phyloP scores from a whole-genome alignment of 371 early-diverging fungal species.

The Mucor velutinosus region DNA sequence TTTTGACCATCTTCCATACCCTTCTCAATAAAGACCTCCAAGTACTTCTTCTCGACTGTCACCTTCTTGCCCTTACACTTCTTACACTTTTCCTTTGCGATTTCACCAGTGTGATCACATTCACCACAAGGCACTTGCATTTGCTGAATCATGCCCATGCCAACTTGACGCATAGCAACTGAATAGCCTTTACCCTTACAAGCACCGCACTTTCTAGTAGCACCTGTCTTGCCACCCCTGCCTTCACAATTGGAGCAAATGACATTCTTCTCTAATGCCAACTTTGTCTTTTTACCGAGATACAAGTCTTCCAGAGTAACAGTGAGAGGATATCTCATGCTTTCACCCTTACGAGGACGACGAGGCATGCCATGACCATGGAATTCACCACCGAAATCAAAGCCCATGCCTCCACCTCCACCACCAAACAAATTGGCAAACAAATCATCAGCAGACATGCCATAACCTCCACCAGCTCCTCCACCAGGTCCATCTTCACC shows the following conservation, averaged over 20 bases:
- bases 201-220: conserved; percentile 71
- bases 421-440: conserved; percentile 88
- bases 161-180: conserved; percentile 89
- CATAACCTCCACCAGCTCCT: conserved; percentile 59
- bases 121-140: conserved; percentile 68
- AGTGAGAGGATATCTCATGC: conserved; percentile 77
- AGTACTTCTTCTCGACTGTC: conserved; percentile 79
- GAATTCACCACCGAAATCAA: conserved; percentile 51
- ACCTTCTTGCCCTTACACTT: conserved; percentile 86
- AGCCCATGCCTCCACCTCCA: conserved; percentile 29
- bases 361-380: conserved; percentile 50
- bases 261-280: conserved; percentile 82
- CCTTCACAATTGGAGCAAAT: conserved; percentile 74
- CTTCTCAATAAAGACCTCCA: conserved; percentile 90
- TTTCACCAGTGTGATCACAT: conserved; percentile 30
- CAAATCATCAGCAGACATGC: conserved; percentile 77
- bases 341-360: conserved; percentile 79
- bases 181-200: conserved; percentile 94
- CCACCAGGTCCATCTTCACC: conserved; percentile 85
- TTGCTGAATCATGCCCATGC: conserved; percentile 96
- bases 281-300: conserved; percentile 82
- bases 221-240: conserved; percentile 78
- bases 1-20: conserved; percentile 91
- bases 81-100: conserved; percentile 86
- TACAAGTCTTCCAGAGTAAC: conserved; percentile 89